Percentiles rank a stretch among this genome's conserved stretches.
Evolutionary conservation across 768 basidiomycete genomes (phyloP).

Genomic region (Mycena olivaceomarginata): DNA sequence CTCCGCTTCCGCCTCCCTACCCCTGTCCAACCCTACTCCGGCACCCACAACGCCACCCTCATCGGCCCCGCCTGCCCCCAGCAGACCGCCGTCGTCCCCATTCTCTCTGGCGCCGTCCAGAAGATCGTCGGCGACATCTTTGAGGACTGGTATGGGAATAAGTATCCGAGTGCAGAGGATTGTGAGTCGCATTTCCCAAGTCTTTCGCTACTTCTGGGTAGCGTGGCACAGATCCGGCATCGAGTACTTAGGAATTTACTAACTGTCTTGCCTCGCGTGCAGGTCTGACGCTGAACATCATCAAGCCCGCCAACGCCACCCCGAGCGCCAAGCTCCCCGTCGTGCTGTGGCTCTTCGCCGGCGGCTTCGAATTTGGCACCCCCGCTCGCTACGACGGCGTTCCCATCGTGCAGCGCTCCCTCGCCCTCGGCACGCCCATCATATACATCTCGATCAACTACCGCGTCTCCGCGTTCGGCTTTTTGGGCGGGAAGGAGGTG

Average conservation of each 20-base stretch:
- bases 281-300: constrained; percentile 68
- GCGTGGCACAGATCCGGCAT: too few species aligned
- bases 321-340: constrained; percentile 65
- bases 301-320: constrained; percentile 61
- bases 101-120: constrained; percentile 34
- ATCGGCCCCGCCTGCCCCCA: constrained; percentile 70
- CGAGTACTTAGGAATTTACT: background rate
- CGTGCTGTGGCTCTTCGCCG: constrained; percentile 50
- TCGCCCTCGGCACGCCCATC: background rate
- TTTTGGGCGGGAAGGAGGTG: constrained; percentile 65
- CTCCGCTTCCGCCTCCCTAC: constrained; percentile 61
- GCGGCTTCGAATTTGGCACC: background rate
- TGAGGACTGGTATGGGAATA: constrained; percentile 1
- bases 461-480: constrained; percentile 61
- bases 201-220: too few species aligned
- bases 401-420: background rate
- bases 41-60: constrained; percentile 57
- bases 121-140: background rate
- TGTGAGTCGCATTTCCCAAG: constrained; percentile 55
- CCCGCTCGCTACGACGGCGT: background rate
- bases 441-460: constrained; percentile 42
- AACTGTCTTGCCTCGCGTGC: background rate
- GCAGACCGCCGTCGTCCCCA: constrained; percentile 53
- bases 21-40: constrained; percentile 56
- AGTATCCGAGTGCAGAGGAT: constrained; percentile 54